Base-by-base conservation (phyloP, 352 stramenopile species). In the Globisporangium viniferum region DNA sequence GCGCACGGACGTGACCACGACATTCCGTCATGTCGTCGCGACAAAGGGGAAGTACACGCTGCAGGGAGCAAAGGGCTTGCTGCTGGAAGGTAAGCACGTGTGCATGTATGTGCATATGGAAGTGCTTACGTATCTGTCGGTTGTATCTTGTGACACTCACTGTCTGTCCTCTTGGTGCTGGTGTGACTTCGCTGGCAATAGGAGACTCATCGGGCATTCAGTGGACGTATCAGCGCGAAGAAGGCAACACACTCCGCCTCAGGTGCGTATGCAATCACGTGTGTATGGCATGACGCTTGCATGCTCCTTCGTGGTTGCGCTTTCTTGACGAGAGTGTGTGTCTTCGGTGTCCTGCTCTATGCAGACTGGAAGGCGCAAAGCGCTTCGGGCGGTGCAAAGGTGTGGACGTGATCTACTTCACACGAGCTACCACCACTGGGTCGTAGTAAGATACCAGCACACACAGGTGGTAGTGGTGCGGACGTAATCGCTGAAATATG, bases 381-480 rank as follows among this genome's bases (percentile, higher is more conserved):
- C 81, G 81, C 9, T 91, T 90, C 60, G 84, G 77, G 1, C 71
- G 86, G 48, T 94, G 84, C 73, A 92, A 92, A 55, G 86, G 84
- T n/a, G 86, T 94, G 6, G 86, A 94, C 56, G 81, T 91, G 62
- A 92, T 94, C 56, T 94, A 92, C 75, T 90, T 94, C 57, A 66
- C 75, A 55, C 58, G 77, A 73, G 60, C 18, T 49, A n/a, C 18
- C 54, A n/a, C 35, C 20, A 44, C 39, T 44, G 15, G 41, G 49
- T 20, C 61, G 73, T 59, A 35, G 73, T 54, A 35, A 64, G 29
- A 49, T 49, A 7, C 5, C 20, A 46, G 5, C 9, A 15, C 41
- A 5, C 18, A 5, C 41, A n/a, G n/a, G 41, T 49, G 3, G 20
- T 9, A 49, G 41, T 49, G 3, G 20, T 9, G 15, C 7, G 41